Evolutionary conservation across 2,329 filamentous ascomycete species (phyloP), one percentile per base, ranked within the genome.

Genomic region (Pseudogymnoascus sp.): DNA sequence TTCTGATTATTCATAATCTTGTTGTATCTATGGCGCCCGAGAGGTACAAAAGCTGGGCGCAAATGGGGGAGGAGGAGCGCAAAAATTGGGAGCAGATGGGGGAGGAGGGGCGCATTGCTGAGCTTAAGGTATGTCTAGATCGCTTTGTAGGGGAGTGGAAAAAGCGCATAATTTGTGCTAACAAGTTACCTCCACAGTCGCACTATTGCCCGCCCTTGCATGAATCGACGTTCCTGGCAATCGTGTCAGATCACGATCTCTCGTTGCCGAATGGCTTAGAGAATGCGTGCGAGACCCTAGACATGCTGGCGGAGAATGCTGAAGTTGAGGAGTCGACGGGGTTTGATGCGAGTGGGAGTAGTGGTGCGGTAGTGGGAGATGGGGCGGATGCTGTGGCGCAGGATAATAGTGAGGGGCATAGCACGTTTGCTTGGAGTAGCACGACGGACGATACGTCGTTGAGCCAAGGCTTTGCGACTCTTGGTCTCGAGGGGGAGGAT

Each of bases 331-430:
- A 95, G 70, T 83, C 86, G 14, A 86, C 84, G 8, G 87, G 86
- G 0, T 96, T 96, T 71, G 91, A 95, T 68, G 84, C 90, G 0
- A 91, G 89, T 34, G 91, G 89, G 2, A 84, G 88, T 25, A 83
- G 86, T 28, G 82, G 59, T 59, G 38, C 37, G 16, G 14, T 42
- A 2, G 14, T 49, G 11, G 28, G 7, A 31, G 42, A 34, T 14
- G 60, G 34, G 16, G 12, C 37, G 7, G 40, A 61, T n/a, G 5
- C 16, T 16, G 56, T 42, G 18, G 28, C 49, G 49, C 38, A 62
- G 2, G 38, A 34, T n/a, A 16, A 18, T 2, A 36, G 40, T 36
- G 60, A 36, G 42, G 60, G 37, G 28, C 60, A 63, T 49, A 73
- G 69, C 62, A 42, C 62, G 12, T 65, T 64, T 46, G 66, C 61